Evolutionary conservation across 2,329 filamentous ascomycete species (phyloP), one percentile per base, ranked within the genome.

Genomic region (Scolecobasidium constrictum): DNA sequence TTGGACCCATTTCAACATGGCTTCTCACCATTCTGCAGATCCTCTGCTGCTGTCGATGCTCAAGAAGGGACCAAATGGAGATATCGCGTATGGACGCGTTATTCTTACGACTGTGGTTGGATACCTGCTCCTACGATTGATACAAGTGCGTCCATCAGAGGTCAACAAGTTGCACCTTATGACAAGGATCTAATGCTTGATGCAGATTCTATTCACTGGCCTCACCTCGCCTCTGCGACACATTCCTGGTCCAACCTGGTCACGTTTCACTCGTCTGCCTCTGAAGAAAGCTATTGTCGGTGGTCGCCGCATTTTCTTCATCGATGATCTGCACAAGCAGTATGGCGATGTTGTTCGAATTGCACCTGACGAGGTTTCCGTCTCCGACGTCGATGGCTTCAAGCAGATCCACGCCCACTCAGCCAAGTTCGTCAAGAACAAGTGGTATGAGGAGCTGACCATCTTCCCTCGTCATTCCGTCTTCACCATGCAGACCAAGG

Each of bases 271-370:
- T 5, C 53, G 58, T 40, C 51, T 57, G n/a, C 51, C 52, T 16
- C 51, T 66, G 19, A 65, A 65, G 44, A 49, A 54, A 6, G 57
- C 59, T 6, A 57, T 63, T 13, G 47, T 64, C 5, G 50, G 51
- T 4, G 62, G 63, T 6, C 56, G 59, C 9, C 56, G 62, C 2
- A 58, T 62, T 38, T 58, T 62, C 43, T 61, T 62, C 48, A 65
- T 72, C 17, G 53, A 68, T 35, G 41, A 47, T 0, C 52, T 75
- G 0, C 71, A 75, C 46, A 41, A 52, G 13, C 44, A 59, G 40
- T 69, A 72, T 46, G 71, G 71, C 9, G 53, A 64, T 0, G 64
- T 61, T 1, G 67, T 74, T 1, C 68, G 71, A 3, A 59, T 72
- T 5, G 63, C 61, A 0, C 69, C 71, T 0, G 59, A 63, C 39